A percentile compares a stretch with the other conserved stretches of the same genome.
These are phyloP conservation scores for Tetrahymena elliotti DNA, from an alignment of 73 alveolate genomes.

Conservation along the genomic window DNA sequence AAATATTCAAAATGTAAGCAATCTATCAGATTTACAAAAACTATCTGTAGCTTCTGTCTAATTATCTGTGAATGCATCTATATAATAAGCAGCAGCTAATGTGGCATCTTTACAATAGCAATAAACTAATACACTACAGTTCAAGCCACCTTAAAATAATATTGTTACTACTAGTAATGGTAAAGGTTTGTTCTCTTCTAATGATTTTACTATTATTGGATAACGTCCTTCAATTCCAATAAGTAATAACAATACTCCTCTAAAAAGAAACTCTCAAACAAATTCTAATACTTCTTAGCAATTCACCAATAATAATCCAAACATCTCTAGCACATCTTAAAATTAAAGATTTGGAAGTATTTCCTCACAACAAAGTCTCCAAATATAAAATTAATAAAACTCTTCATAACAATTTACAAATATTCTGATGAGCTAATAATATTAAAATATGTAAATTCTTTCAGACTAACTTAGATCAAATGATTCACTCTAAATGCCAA, in stretches of 20 bases:
- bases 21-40: background rate
- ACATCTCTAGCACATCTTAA: background rate
- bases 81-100: background rate
- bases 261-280: background rate
- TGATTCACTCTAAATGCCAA: background rate
- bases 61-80: background rate
- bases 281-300: background rate
- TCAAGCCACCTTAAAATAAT: background rate
- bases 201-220: background rate
- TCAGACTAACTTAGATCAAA: background rate
- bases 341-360: background rate
- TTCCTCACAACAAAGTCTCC: background rate
- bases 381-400: background rate
- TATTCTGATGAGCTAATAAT: background rate
- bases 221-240: background rate
- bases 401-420: background rate
- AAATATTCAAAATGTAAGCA: background rate
- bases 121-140: background rate
- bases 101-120: background rate
- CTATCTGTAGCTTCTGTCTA: background rate
- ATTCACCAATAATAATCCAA: background rate
- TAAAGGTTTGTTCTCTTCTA: background rate
- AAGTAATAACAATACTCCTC: background rate
- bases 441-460: background rate
- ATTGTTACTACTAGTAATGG: background rate